Conservation (phyloP, 139 green algal species). For the Chlamydomonas sp. region DNA sequence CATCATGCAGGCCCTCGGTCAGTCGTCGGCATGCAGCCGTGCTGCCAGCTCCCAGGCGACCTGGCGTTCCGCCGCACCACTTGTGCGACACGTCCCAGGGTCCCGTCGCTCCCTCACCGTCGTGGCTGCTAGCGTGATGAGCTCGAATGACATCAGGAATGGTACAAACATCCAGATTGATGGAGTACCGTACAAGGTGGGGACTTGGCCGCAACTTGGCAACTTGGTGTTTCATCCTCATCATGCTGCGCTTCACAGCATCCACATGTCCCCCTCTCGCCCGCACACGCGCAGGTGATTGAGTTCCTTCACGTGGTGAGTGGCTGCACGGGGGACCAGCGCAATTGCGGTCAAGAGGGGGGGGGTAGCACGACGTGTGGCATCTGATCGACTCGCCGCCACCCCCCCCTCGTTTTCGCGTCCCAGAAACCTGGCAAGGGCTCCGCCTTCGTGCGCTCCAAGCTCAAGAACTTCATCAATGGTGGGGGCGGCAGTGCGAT, state of each 20-base stretch:
- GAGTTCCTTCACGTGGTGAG: constrained; percentile 92
- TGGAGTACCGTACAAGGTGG: constrained; percentile 24
- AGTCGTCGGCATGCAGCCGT: too few relatives aligned
- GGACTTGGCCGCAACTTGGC: not conserved
- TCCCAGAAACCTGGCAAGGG: constrained; percentile 92
- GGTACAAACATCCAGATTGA: constrained; percentile 88
- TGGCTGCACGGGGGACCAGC: not conserved
- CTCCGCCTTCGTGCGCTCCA: constrained; percentile 92
- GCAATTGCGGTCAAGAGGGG: too few relatives aligned
- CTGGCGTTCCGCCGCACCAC: too few relatives aligned
- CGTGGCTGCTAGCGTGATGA: constrained; percentile 32
- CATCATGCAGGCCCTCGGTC: too few relatives aligned
- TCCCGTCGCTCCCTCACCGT: too few relatives aligned
- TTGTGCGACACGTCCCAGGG: too few relatives aligned
- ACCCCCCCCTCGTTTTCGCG: not conserved
- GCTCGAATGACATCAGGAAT: constrained; percentile 91
- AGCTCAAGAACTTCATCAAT: constrained; percentile 95
- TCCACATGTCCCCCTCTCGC: not conserved
- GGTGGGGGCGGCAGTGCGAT: too few relatives aligned
- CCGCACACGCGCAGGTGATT: constrained; percentile 15
- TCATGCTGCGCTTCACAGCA: not conserved
- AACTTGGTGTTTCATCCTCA: not conserved
- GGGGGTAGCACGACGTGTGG: too few relatives aligned
- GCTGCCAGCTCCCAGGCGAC: too few relatives aligned
- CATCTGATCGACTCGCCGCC: not conserved